Conservation (phyloP, 768 basidiomycete genomes). For the Hirschioporus abietinus region DNA sequence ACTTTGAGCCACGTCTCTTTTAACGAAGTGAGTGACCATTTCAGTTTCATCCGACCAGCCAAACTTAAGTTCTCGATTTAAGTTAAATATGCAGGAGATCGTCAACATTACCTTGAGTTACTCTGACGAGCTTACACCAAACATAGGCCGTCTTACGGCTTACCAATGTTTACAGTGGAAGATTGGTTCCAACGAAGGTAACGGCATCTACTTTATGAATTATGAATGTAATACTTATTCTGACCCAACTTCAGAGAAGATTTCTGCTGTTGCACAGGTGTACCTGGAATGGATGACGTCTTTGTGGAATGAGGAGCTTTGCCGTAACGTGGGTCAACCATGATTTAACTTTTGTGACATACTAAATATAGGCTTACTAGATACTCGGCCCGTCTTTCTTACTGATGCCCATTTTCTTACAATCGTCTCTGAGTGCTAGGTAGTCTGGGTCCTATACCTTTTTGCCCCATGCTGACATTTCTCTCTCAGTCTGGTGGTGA, state of each 20-base stretch:
- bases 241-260: not conserved
- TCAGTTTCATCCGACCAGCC: not conserved
- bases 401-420: slow-evolving; percentile 34
- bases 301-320: not conserved
- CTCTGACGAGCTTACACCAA: not conserved
- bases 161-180: not conserved
- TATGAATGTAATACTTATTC: not conserved
- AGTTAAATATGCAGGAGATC: not conserved
- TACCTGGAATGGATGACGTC: not conserved
- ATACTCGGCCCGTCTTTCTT: slow-evolving; percentile 36
- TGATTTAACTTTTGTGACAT: not conserved
- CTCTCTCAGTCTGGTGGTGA: not conserved
- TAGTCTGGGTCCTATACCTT: not conserved
- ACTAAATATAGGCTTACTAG: slow-evolving; percentile 7
- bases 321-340: not conserved
- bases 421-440: slow-evolving; percentile 38
- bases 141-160: not conserved
- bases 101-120: not conserved
- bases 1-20: not conserved
- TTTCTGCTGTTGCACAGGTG: not conserved
- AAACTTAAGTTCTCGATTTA: not conserved
- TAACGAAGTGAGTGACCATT: not conserved
- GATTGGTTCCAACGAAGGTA: not conserved
- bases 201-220: not conserved
- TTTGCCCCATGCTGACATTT: not conserved